Percentiles rank a stretch among this genome's conserved stretches.
Conservation (phyloP, 208 protist species). For the Tritrichomonas foetus region DNA sequence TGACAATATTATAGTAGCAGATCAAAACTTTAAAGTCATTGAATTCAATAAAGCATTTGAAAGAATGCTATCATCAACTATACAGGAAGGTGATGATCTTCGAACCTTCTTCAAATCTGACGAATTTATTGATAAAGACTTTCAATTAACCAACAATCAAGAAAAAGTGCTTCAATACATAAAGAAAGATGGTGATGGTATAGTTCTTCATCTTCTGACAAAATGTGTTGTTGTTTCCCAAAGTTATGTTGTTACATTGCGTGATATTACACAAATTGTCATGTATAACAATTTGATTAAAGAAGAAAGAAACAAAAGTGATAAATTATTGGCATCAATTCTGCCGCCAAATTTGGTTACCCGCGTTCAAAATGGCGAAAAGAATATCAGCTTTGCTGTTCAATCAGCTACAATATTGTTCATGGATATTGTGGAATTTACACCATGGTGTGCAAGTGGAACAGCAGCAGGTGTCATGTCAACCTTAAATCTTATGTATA, state of each 20-base stretch:
- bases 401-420: constrained; percentile 13
- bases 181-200: not conserved
- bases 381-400: not conserved
- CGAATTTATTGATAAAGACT: not conserved
- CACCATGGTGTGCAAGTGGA: not conserved
- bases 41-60: not conserved
- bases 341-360: not conserved
- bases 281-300: not conserved
- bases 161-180: not conserved
- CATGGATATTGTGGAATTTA: constrained; percentile 3
- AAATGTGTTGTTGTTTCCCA: too few species aligned
- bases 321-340: not conserved
- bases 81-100: not conserved
- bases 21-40: not conserved
- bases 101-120: not conserved
- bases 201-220: not conserved
- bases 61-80: not conserved
- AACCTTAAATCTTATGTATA: not conserved
- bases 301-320: not conserved
- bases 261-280: not conserved
- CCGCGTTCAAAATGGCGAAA: not conserved
- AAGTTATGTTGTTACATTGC: not conserved
- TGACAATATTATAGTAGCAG: not conserved
- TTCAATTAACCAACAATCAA: not conserved
- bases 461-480: not conserved